Evolutionary conservation across 2,329 filamentous ascomycete genomes (phyloP), one percentile per base, ranked within the genome.

Genomic region (Diaporthe capsici): DNA sequence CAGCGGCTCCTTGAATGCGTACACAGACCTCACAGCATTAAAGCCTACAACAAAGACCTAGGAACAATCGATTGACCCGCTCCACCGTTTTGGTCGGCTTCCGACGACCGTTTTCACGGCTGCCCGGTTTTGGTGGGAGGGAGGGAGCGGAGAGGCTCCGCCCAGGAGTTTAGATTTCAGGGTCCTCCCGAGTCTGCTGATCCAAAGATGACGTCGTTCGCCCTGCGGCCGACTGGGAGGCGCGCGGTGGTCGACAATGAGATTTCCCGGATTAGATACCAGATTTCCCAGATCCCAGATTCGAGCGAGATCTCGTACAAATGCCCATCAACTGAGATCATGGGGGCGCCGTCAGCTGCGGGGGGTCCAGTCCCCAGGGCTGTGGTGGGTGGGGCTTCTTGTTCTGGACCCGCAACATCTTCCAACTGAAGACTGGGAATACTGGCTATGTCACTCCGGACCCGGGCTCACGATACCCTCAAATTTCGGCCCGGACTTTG

Each of bases 171-270:
- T 60, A 72, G 44, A 37, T 63, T 63, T 63, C 57, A 47, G 57
- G 57, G 57, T 51, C 44, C 44, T 72, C 15, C 57, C 3, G 47
- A 53, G 57, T 53, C 71, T 39, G n/a, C 47, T 72, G 42, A 72
- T 72, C 55, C 15, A 47, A 37, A 39, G n/a, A 63, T 72, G 71
- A 72, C 71, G 71, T 72, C 71, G 57, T 42, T n/a, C 47, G 22
- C 44, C 31, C 25, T 47, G n/a, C 28, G 10, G 31, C 55, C 37
- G n/a, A 25, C 25, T 47, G 28, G 70, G n/a, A 28, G 70, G 57
- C 44, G 71, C 65, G 22, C 44, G 57, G 34, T 42, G 4, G 22
- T 37, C 44, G 22, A 53, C 28, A 53, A 15, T 31, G 10, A 8
- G 63, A n/a, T 68, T 25, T 72, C 37, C 28, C 42, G 55, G 70